phyloP scores from a whole-genome alignment of 495 filamentous ascomycete species.

The Filosporella fistucella region DNA sequence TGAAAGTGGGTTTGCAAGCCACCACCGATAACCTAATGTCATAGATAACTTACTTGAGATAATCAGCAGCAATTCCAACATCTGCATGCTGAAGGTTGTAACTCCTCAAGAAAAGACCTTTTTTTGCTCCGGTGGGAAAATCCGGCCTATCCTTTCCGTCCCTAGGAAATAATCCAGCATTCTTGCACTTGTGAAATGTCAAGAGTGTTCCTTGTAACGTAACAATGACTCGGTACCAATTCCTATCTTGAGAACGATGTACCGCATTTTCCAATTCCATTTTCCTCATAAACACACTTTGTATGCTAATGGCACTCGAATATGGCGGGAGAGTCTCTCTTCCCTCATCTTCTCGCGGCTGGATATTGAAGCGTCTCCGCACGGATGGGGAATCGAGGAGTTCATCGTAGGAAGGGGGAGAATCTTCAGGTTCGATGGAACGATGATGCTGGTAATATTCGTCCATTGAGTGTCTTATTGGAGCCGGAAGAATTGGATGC shows the following conservation, averaged over 20 bases:
- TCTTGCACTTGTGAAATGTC: slow-evolving; percentile 49
- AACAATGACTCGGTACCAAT: slow-evolving; percentile 52
- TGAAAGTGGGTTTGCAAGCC: too few species aligned
- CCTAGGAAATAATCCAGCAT: slow-evolving; percentile 33
- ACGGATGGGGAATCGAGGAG: slow-evolving; percentile 22
- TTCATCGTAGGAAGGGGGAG: slow-evolving; percentile 22
- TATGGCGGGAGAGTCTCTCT: slow-evolving; percentile 47
- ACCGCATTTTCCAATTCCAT: slow-evolving; percentile 54
- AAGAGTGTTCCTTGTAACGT: slow-evolving; percentile 57
- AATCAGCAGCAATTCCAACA: slow-evolving; percentile 59
- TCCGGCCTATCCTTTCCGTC: slow-evolving; percentile 32
- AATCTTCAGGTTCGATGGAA: neutral
- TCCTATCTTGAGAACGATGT: slow-evolving; percentile 42
- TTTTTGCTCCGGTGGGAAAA: slow-evolving; percentile 36
- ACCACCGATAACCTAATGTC: neutral
- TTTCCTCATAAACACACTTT: slow-evolving; percentile 50
- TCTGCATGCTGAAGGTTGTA: slow-evolving; percentile 64
- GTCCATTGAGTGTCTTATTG: slow-evolving; percentile 13
- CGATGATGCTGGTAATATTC: slow-evolving; percentile 8
- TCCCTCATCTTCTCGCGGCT: slow-evolving; percentile 36
- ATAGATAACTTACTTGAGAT: slow-evolving; percentile 43
- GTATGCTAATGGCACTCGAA: slow-evolving; percentile 46
- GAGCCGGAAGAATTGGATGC: neutral
- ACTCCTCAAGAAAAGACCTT: slow-evolving; percentile 42
- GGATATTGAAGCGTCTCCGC: slow-evolving; percentile 28